Conservation (phyloP, 148 eudicot genomes). For the Oxyria digyna region DNA sequence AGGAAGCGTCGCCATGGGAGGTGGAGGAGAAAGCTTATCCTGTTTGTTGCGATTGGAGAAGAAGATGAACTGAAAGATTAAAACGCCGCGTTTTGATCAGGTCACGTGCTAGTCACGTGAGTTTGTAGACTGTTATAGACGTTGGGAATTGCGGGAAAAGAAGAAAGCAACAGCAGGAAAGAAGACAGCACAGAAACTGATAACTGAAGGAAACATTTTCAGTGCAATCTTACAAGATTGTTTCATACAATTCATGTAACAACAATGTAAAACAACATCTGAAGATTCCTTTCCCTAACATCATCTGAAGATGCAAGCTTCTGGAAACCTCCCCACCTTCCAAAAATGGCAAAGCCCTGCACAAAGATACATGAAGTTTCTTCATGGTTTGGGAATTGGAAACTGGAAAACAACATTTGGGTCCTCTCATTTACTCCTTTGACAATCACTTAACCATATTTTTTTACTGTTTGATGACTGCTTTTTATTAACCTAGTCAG, state of each 20-base stretch:
- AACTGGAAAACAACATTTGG: slow-evolving; percentile 5
- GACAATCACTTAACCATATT: not conserved
- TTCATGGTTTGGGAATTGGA: not conserved
- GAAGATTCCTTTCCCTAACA: not conserved
- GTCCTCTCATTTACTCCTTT: not conserved
- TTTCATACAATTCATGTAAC: not conserved
- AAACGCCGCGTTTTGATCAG: not conserved
- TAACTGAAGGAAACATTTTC: slow-evolving; percentile 3
- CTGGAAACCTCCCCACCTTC: slow-evolving; percentile 1
- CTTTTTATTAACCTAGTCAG: slow-evolving; percentile 3
- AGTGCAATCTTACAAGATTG: not conserved
- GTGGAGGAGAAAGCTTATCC: slow-evolving; percentile 17
- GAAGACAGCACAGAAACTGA: slow-evolving; percentile 6
- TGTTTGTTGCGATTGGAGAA: not conserved
- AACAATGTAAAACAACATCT: not conserved
- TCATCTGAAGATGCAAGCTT: slow-evolving; percentile 1
- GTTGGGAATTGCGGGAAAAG: not conserved
- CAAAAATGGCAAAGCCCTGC: not conserved
- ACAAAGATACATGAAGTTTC: not conserved
- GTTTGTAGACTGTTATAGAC: not conserved
- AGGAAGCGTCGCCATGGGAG: slow-evolving; percentile 38
- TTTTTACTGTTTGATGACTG: not conserved
- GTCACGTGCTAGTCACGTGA: not conserved
- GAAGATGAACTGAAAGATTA: not conserved
- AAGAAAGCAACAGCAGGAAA: not conserved